Evolutionary conservation across 805 yeast species (phyloP), one percentile per base, ranked within the genome.

Genomic region (Starmerella floris): DNA sequence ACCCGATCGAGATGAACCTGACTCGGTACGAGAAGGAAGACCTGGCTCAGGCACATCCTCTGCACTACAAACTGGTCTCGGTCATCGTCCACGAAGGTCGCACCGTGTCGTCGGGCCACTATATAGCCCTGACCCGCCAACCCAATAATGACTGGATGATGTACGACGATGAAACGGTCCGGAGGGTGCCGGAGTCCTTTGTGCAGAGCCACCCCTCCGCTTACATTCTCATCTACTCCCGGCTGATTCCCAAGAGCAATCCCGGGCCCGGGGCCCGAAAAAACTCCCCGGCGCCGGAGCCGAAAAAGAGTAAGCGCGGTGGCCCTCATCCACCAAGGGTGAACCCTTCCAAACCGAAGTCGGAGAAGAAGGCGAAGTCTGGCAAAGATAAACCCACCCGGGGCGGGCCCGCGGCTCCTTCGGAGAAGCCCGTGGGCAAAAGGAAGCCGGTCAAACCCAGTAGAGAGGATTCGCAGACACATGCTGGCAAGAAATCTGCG

Each of bases 71-170:
- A 57, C 69, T 91, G 50, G 68, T 75, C 16, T 76, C 87, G 20
- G 95, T 88, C 16, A 82, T 88, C 46, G 88, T 85, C 4, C 98
- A 91, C 57, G 95, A 83, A 55, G 98, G 98, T 32, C 69, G 97
- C 49, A 81, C 95, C 1, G 77, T 87, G 13, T 77, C 85, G 35
- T 77, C 91, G 3, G 98, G 98, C 3, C 98, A 91, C 61, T 91
- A 91, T 56, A 74, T 85, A 45, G 82, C 94, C 1, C 84, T 83
- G 57, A 83, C 95, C 57, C 73, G 80, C 49, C 95, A 87, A 61
- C 94, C 96, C 1, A 91, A 83, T 61, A 88, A 85, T 2, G 63
- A 79, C 2, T 91, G 97, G 98, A 78, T 84, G 23, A 78, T 84
- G 9, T 91, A 88, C 61, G 97, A 91, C 58, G 98, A 91, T 59